Conservation (phyloP, 345 rosid species). For the Melaleuca alternifolia region DNA sequence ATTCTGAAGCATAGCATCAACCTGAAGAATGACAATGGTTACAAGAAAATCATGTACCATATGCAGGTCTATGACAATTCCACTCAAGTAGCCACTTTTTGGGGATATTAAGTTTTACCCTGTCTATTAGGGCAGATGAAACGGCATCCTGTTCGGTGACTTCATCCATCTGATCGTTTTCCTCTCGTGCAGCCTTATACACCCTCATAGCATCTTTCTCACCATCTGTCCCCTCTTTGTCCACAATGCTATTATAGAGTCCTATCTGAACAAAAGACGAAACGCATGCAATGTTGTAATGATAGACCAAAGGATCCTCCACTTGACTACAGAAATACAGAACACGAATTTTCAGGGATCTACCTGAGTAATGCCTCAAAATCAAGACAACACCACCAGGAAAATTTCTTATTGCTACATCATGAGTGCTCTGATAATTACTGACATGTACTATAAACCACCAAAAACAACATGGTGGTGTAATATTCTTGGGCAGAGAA, state of each 20-base stretch:
- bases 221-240: slow-evolving; percentile 52
- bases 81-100: background rate
- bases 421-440: background rate
- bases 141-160: slow-evolving; percentile 45
- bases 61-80: background rate
- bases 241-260: slow-evolving; percentile 79
- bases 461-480: background rate
- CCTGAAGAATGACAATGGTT: slow-evolving; percentile 21
- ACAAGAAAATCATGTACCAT: background rate
- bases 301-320: background rate
- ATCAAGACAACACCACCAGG: background rate
- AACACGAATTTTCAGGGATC: background rate
- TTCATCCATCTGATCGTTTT: slow-evolving; percentile 36
- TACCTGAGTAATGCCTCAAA: background rate
- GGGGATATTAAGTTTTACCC: slow-evolving; percentile 20
- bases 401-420: background rate
- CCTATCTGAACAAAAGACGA: slow-evolving; percentile 40
- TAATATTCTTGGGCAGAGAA: background rate
- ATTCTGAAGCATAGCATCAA: slow-evolving; percentile 77
- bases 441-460: background rate
- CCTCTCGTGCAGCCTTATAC: slow-evolving; percentile 76
- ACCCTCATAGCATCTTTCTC: slow-evolving; percentile 73
- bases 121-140: slow-evolving; percentile 74
- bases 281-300: background rate
- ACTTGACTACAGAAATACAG: background rate